Evolutionary conservation across 2,329 filamentous ascomycete genomes (phyloP).

Genomic region (Orbilia ellipsospora): DNA sequence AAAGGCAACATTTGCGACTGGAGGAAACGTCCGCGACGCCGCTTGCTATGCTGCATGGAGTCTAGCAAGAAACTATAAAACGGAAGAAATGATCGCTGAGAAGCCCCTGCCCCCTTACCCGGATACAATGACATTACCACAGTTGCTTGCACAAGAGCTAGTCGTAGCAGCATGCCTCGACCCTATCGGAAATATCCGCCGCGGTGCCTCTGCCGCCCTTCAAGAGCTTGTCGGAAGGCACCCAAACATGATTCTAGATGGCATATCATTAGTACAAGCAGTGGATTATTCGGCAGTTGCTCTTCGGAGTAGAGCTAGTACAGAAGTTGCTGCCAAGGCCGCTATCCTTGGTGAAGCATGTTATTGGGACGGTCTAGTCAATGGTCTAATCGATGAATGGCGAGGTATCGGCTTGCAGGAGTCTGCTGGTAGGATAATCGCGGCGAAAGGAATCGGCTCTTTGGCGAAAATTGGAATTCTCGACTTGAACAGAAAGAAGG

Average conservation of each 20-base stretch:
- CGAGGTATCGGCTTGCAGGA: constrained; percentile 86
- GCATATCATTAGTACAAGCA: constrained; percentile 85
- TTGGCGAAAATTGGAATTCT: constrained; percentile 63
- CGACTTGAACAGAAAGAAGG: constrained; percentile 24
- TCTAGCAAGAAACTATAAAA: constrained; percentile 85
- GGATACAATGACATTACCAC: constrained; percentile 64
- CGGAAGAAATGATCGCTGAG: constrained; percentile 73
- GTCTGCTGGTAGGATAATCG: constrained; percentile 75
- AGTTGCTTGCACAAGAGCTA: constrained; percentile 82
- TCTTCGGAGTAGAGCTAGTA: constrained; percentile 82
- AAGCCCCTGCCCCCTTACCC: constrained; percentile 32
- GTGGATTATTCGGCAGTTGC: constrained; percentile 96
- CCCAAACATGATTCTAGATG: constrained; percentile 82
- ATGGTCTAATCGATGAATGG: constrained; percentile 78
- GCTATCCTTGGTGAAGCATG: constrained; percentile 73
- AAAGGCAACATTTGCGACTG: constrained; percentile 80
- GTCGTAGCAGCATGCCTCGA: constrained; percentile 86
- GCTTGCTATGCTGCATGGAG: constrained; percentile 98
- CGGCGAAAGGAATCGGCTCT: constrained; percentile 75
- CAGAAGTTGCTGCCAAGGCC: constrained; percentile 77
- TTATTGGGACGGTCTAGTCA: constrained; percentile 76
- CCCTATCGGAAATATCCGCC: constrained; percentile 89
- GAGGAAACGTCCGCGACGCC: constrained; percentile 91
- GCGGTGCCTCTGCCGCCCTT: constrained; percentile 90
- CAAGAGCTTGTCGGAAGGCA: constrained; percentile 95